Percentiles rank a stretch among this genome's conserved stretches.
Conservation (phyloP, 1,284 basidiomycete genomes). For the Fomitopsis schrenkii region DNA sequence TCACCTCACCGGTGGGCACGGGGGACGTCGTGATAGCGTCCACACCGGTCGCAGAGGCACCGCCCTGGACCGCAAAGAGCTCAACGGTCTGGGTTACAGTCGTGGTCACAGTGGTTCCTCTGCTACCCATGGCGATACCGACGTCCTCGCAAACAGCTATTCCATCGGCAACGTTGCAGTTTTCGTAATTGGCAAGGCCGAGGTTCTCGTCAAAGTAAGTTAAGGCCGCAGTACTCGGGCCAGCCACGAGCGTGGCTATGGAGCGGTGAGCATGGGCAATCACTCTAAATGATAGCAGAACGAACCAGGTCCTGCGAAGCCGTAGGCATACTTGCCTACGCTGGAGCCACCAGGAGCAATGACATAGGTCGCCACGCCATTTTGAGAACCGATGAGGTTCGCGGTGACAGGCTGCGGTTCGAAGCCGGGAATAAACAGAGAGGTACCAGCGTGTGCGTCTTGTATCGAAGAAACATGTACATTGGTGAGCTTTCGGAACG, state of each 20-base stretch:
- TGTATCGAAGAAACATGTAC: constrained; percentile 4
- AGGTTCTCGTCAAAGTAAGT: constrained; percentile 14
- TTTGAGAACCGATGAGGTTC: constrained; percentile 28
- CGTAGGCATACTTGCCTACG: constrained; percentile 26
- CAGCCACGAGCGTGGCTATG: constrained; percentile 27
- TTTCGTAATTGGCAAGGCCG: constrained; percentile 17
- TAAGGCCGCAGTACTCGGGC: constrained; percentile 22
- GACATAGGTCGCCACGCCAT: constrained; percentile 39
- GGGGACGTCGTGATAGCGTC: neutral
- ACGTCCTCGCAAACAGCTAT: constrained; percentile 23
- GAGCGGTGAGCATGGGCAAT: neutral
- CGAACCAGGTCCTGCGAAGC: constrained; percentile 37
- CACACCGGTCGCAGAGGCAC: neutral
- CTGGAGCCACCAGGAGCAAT: constrained; percentile 34
- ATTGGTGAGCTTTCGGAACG: neutral
- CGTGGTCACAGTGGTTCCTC: constrained; percentile 4
- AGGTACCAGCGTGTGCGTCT: constrained; percentile 21
- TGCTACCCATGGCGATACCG: constrained; percentile 1
- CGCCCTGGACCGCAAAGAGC: constrained; percentile 21
- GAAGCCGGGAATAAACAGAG: constrained; percentile 42
- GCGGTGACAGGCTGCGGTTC: constrained; percentile 41
- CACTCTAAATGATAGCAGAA: neutral
- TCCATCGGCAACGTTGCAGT: constrained; percentile 19
- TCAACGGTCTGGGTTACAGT: constrained; percentile 18
- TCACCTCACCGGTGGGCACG: neutral